Evolutionary conservation across 2,329 filamentous ascomycete genomes (phyloP), one percentile per base, ranked within the genome.

Genomic region (Aspergillus uvarum): DNA sequence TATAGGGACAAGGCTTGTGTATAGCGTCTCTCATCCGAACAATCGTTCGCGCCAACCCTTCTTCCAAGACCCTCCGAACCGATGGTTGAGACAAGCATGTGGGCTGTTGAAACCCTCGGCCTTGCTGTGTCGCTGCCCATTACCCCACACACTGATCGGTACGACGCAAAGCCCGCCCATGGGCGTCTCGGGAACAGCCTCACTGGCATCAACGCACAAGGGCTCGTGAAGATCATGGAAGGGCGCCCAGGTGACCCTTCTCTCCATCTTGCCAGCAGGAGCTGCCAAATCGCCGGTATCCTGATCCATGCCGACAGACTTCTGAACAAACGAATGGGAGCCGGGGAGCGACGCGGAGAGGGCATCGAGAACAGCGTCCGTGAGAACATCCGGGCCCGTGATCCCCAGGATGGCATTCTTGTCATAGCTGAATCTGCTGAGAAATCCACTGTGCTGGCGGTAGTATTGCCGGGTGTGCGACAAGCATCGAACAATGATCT

Each of bases 111-210:
- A 75, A 0, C 44, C 55, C 58, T 72, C 69, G 0, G 72, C 60
- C 3, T 68, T 68, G 50, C 70, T 73, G 54, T 75, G 72, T 38
- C 73, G 64, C 59, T 75, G 73, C 14, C 73, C 73, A 61, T 74
- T 75, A 0, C 70, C 73, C 73, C 73, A 76, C 2, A 66, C 70
- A 71, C 96, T 97, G 42, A 96, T 79, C 0, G 94, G 94, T 50
- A 98, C 77, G 6, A 96, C 87, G 89, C 96, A 96, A 63, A 96
- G 86, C 3, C 91, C 91, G 26, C 91, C 91, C 68, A 92, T 86
- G 8, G 85, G 85, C 21, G 87, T 82, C 1, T 91, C 68, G 3
- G 56, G 10, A 31, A 51, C 60, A 2, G 67, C 62, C 16, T 72
- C 67, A 0, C 60, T 59, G 0, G 62, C 67, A 11, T 70, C 64